Conservation (phyloP, 345 rosid genomes). For the Boechera divaricarpa region DNA sequence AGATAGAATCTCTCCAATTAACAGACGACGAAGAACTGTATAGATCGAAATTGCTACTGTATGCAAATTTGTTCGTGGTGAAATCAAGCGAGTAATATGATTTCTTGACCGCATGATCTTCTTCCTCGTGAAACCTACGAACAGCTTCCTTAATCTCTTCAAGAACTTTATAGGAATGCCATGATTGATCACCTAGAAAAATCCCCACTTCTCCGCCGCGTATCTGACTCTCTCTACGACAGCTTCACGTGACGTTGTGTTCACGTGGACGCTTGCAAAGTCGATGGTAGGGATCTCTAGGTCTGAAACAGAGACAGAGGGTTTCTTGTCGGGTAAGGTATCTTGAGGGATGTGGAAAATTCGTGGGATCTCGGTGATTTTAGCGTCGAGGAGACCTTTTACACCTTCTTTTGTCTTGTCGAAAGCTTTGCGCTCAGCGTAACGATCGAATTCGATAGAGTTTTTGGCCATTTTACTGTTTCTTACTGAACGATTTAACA, state of each 20-base stretch:
- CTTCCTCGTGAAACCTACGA: slow-evolving; percentile 38
- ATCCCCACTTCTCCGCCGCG: slow-evolving; percentile 46
- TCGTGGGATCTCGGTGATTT: slow-evolving; percentile 41
- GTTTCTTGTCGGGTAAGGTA: slow-evolving; percentile 14
- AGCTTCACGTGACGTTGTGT: slow-evolving; percentile 15
- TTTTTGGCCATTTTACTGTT: neutral
- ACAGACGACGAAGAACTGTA: slow-evolving; percentile 42
- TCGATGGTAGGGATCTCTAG: slow-evolving; percentile 48
- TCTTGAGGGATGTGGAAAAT: slow-evolving; percentile 36
- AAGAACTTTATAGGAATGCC: slow-evolving; percentile 48
- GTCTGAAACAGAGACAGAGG: neutral
- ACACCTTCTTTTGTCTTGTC: slow-evolving; percentile 48
- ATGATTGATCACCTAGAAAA: slow-evolving; percentile 60
- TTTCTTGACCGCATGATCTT: slow-evolving; percentile 39
- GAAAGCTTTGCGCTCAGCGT: slow-evolving; percentile 40
- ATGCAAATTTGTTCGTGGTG: slow-evolving; percentile 30
- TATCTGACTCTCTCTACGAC: slow-evolving; percentile 41
- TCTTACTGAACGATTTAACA: neutral
- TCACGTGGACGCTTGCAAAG: slow-evolving; percentile 39
- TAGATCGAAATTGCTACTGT: slow-evolving; percentile 53
- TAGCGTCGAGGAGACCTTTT: slow-evolving; percentile 45
- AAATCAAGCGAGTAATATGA: slow-evolving; percentile 30
- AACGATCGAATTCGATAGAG: slow-evolving; percentile 1
- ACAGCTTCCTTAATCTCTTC: slow-evolving; percentile 33
- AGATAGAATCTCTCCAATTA: slow-evolving; percentile 59